Base-by-base conservation (phyloP, 805 yeast genomes). In the Cyberlindnera maclurae region DNA sequence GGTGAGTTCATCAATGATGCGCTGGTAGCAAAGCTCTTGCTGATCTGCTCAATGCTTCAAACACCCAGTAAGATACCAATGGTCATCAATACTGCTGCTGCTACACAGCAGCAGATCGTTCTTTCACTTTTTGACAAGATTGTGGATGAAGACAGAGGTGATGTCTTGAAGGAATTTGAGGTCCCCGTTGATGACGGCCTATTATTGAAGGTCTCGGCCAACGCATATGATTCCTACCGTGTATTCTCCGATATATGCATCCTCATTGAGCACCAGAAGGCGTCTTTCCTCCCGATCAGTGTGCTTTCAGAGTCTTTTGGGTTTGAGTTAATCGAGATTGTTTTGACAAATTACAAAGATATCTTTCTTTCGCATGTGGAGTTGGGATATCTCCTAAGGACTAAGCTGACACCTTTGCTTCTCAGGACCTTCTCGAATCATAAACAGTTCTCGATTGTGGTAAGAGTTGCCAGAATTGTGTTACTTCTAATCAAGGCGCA, bases 51-150 rank as follows among this genome's bases (percentile, higher is more conserved):
- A 0, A 71, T 77, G 26, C 67, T 93, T 36, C 88, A 85, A 40
- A 64, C 76, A 12, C 70, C 77, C 12, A 82, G 77, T 44, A 82
- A 83, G 49, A 72, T 79, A 5, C 75, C 82, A 0, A 84, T 85
- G 49, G 95, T 93, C 5, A 70, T 77, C 12, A 89, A 88, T 51
- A 85, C 97, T 0, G 96, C 97, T 0, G 79, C 86, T 36, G 98
- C 97, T 2, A 87, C 97, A 3, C 70, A 88, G 33, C 94, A 88
- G 45, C 97, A 93, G 57, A 62, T 93, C 31, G 71, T 88, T 33
- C 76, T 82, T 28, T 75, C 82, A 24, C 73, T 88, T 0, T 90
- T 82, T 58, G 97, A 90, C 40, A 70, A 76, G 53, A 70, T 77
- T 34, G 46, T 55, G 13, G 65, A 60, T 4, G 75, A 71, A 31